Conservation (phyloP, 495 filamentous ascomycete species). For the Trichoderma asperelloides region DNA sequence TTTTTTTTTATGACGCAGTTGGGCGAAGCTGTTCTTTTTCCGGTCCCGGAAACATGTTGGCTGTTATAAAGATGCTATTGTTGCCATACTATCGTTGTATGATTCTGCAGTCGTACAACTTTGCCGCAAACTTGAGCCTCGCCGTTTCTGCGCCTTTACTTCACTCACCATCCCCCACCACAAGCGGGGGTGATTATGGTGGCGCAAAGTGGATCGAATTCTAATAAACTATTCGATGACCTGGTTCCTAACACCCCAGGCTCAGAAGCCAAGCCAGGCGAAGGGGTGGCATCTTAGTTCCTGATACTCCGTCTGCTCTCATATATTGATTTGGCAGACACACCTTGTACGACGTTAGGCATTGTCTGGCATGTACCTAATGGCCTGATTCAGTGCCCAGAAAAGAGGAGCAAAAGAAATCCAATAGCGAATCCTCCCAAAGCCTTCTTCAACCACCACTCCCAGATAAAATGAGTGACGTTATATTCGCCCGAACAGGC, state of each 20-base stretch:
- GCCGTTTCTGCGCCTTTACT: not conserved
- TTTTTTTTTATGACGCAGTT: too few relatives aligned
- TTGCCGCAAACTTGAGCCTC: not conserved
- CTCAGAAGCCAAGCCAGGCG: not conserved
- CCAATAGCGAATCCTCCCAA: too few relatives aligned
- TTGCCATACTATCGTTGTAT: not conserved
- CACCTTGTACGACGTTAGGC: not conserved
- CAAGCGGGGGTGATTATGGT: not conserved
- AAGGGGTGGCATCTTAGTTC: not conserved
- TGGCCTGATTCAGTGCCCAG: not conserved
- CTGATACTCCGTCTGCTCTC: not conserved
- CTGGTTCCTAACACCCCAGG: not conserved
- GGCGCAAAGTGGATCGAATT: not conserved
- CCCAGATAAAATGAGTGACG: too few relatives aligned
- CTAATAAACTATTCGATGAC: not conserved
- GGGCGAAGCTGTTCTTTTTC: too few relatives aligned
- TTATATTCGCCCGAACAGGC: too few relatives aligned
- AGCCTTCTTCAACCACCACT: too few relatives aligned
- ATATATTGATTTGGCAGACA: not conserved
- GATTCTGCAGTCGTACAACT: not conserved
- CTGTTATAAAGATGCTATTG: too few relatives aligned
- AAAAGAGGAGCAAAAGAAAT: too few relatives aligned
- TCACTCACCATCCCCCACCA: constrained; percentile 2
- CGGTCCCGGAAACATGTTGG: too few relatives aligned
- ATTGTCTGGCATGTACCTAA: not conserved